Conservation (phyloP, 1,284 basidiomycete genomes). For the Pseudozyma tsukubaensis region DNA sequence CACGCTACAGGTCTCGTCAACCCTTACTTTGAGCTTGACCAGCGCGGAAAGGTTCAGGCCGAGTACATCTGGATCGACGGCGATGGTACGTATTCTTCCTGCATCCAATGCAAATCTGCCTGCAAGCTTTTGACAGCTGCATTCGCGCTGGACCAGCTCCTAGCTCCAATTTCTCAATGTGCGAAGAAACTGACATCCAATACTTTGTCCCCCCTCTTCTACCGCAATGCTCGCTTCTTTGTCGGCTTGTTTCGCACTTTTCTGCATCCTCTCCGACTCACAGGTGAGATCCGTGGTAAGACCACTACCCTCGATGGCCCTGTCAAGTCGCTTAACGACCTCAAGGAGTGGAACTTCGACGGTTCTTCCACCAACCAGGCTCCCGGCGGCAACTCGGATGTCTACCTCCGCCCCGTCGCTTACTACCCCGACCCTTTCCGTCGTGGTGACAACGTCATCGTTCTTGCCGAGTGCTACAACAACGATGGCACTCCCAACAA, state of each 20-base stretch:
- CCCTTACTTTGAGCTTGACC: conserved; percentile 62
- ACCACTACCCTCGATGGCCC: conserved; percentile 79
- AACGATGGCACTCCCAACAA: conserved; percentile 98
- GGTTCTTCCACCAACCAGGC: conserved; percentile 75
- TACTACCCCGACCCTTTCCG: conserved; percentile 99
- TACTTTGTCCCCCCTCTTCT: no score
- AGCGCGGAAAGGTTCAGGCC: conserved; percentile 64
- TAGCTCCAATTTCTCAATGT: no score
- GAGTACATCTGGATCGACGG: conserved; percentile 69
- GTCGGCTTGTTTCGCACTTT: no score
- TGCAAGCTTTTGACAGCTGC: no score
- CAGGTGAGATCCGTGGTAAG: conserved; percentile 67
- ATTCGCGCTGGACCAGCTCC: no score
- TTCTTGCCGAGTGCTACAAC: conserved; percentile 91
- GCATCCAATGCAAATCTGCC: no score
- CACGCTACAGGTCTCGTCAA: conserved; percentile 48
- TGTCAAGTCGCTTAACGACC: conserved; percentile 76
- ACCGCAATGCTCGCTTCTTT: no score
- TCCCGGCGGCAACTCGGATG: conserved; percentile 91
- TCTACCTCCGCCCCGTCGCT: conserved; percentile 95
- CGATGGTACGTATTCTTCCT: no score
- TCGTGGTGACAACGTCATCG: conserved; percentile 77
- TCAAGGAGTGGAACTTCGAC: conserved; percentile 99
- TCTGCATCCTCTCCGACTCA: no score
- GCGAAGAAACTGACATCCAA: no score